These are phyloP conservation scores for Aureobasidium leucospermi DNA, from an alignment of 2,329 filamentous ascomycete genomes.

Conservation along the genomic window DNA sequence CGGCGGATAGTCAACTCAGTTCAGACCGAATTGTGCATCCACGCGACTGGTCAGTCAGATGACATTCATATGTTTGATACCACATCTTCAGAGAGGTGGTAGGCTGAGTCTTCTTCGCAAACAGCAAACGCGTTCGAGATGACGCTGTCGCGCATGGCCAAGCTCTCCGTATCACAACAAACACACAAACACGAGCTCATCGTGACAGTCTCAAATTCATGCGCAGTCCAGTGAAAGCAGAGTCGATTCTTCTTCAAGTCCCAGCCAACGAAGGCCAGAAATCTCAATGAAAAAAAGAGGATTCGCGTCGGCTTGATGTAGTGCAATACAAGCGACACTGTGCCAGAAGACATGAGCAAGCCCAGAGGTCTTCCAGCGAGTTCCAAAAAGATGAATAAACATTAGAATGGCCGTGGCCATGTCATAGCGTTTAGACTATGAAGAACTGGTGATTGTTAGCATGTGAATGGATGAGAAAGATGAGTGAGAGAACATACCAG, in stretches of 20 bases:
- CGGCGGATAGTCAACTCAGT: too few relatives aligned
- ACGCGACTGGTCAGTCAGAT: too few relatives aligned
- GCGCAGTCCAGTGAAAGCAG: not conserved
- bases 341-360: constrained; percentile 60
- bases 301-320: constrained; percentile 65
- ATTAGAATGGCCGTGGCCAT: constrained; percentile 60
- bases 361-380: constrained; percentile 53
- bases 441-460: constrained; percentile 52
- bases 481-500: not conserved
- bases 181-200: not conserved
- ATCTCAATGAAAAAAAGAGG: constrained; percentile 23
- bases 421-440: constrained; percentile 93
- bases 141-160: too few relatives aligned
- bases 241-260: constrained; percentile 22
- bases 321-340: constrained; percentile 72
- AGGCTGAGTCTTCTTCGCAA: too few relatives aligned
- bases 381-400: constrained; percentile 77
- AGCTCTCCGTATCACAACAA: too few relatives aligned
- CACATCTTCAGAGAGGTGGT: too few relatives aligned
- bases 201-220: not conserved
- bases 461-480: too few relatives aligned
- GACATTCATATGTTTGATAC: too few relatives aligned
- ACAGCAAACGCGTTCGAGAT: too few relatives aligned
- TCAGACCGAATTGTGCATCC: too few relatives aligned
- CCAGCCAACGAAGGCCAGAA: constrained; percentile 14